phyloP scores from a whole-genome alignment of 495 filamentous ascomycete genomes.

The Penicillium nucicola region DNA sequence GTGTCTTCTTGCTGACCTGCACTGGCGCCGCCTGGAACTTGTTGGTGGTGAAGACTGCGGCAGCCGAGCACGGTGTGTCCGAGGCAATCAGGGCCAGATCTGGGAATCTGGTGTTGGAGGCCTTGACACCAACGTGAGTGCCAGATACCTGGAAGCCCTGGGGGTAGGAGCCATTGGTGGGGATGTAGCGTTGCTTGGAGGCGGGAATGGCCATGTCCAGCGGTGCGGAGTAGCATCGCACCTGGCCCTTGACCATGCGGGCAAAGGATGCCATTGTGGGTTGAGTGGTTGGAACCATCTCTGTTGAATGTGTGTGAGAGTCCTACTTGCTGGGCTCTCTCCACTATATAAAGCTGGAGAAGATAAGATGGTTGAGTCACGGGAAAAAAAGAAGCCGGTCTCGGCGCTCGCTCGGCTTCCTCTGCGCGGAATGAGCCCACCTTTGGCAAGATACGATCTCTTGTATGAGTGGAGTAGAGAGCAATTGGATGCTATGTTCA shows the following conservation, averaged over 20 bases:
- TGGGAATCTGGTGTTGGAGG: constrained; percentile 79
- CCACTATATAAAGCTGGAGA: neutral
- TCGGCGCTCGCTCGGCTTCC: constrained; percentile 16
- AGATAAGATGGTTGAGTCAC: constrained; percentile 14
- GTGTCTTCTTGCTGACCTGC: constrained; percentile 69
- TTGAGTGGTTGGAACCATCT: constrained; percentile 30
- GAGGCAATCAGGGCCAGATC: constrained; percentile 89
- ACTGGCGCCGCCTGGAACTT: constrained; percentile 97
- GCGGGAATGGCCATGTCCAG: constrained; percentile 60
- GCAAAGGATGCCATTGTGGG: constrained; percentile 38
- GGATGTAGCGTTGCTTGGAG: constrained; percentile 83
- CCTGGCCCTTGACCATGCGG: constrained; percentile 43
- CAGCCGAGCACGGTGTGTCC: constrained; percentile 82
- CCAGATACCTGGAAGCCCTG: constrained; percentile 85
- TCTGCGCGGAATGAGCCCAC: constrained; percentile 12
- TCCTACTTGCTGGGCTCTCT: neutral
- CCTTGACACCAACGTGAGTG: constrained; percentile 91
- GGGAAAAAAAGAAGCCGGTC: constrained; percentile 23
- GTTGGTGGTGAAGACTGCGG: constrained; percentile 96
- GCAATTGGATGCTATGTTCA: neutral
- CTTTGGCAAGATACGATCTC: neutral
- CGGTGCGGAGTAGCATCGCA: constrained; percentile 60
- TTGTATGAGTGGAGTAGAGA: too few species aligned
- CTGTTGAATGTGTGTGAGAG: constrained; percentile 4
- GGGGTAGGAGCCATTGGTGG: constrained; percentile 79